Conservation (phyloP, 176 grass and related monocot genomes). For the Calamus simplicifolius region DNA sequence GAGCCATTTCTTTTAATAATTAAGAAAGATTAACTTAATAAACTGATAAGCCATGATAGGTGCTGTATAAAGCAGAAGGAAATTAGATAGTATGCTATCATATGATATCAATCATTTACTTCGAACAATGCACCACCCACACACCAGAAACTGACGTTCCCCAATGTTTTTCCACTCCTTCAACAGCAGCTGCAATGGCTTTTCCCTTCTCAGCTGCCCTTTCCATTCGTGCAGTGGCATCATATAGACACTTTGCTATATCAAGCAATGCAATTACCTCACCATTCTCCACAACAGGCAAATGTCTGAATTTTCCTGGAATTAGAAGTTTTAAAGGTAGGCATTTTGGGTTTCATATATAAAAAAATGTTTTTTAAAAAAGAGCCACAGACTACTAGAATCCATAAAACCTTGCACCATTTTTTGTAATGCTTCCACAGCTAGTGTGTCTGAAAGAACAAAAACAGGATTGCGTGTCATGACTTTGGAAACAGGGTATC, state of each 20-base stretch:
- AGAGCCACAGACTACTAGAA: neutral
- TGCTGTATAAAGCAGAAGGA: no score
- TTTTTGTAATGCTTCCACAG: conserved; percentile 64
- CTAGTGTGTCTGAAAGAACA: conserved; percentile 59
- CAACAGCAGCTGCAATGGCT: conserved; percentile 23
- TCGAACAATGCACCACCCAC: neutral
- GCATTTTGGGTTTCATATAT: neutral
- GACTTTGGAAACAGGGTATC: conserved; percentile 61
- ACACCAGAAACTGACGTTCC: conserved; percentile 23
- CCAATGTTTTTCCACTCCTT: conserved; percentile 56
- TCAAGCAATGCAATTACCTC: conserved; percentile 82
- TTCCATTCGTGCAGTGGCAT: conserved; percentile 65
- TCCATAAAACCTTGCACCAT: conserved; percentile 55
- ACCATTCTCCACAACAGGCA: conserved; percentile 85
- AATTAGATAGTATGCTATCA: no score
- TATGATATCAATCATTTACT: neutral
- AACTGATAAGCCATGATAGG: no score
- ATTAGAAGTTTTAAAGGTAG: neutral
- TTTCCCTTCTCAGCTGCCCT: conserved; percentile 58
- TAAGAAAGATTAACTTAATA: no score
- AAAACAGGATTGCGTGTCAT: conserved; percentile 73
- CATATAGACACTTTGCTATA: conserved; percentile 75
- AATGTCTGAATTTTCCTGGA: conserved; percentile 74
- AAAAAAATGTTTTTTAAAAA: no score
- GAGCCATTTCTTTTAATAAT: no score